A percentile compares a stretch with the other conserved stretches of the same genome.
Conservation (phyloP, 768 basidiomycete genomes). For the Rubroboletus pulcherrimus region DNA sequence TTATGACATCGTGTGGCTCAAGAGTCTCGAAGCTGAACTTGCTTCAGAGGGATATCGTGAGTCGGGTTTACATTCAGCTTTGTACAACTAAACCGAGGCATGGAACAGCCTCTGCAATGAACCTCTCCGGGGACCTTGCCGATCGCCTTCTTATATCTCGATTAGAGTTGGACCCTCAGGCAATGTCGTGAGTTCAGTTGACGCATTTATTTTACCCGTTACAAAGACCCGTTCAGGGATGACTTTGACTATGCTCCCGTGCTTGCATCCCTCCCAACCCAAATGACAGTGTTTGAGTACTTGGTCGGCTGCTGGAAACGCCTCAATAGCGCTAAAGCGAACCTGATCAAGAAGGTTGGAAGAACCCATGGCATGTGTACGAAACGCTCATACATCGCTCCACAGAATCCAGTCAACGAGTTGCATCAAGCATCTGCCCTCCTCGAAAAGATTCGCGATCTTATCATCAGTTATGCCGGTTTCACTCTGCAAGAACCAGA, state of each 20-base stretch:
- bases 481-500: conserved; percentile 86
- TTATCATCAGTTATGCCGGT: conserved; percentile 86
- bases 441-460: conserved; percentile 76
- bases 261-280: conserved; percentile 68
- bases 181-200: conserved; percentile 56
- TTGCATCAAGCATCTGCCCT: conserved; percentile 54
- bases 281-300: conserved; percentile 86
- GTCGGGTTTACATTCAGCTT: not conserved
- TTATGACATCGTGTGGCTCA: conserved; percentile 81
- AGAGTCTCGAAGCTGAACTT: conserved; percentile 67
- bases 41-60: conserved; percentile 52
- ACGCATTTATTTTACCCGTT: not conserved
- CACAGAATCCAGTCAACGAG: conserved; percentile 53
- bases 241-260: conserved; percentile 74
- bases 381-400: conserved; percentile 34
- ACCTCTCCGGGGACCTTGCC: conserved; percentile 52
- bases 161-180: conserved; percentile 71
- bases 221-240: conserved; percentile 40
- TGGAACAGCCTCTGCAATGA: conserved; percentile 35
- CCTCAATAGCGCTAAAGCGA: conserved; percentile 51
- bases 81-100: not conserved
- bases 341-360: conserved; percentile 61
- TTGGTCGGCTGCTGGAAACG: conserved; percentile 91
- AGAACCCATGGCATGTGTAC: not conserved
- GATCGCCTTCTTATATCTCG: conserved; percentile 83